Evolutionary conservation across 192 early-diverging fungal genomes (phyloP).

Genomic region (Backusella westeae): DNA sequence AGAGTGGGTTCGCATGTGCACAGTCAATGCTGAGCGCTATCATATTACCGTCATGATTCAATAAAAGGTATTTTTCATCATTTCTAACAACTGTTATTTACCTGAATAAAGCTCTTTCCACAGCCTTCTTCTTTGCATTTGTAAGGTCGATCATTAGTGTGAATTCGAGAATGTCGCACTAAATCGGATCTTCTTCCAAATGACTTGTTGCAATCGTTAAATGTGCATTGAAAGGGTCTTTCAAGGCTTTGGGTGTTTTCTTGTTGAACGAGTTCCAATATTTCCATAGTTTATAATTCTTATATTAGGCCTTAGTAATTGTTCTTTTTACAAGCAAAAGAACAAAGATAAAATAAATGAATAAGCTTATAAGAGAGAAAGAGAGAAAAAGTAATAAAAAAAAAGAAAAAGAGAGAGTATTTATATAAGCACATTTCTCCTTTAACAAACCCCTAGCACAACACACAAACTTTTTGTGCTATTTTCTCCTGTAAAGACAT

Average conservation of each 20-base stretch:
- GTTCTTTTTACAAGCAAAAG: not conserved
- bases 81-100: not conserved
- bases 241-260: slow-evolving; percentile 46
- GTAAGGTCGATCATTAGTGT: slow-evolving; percentile 76
- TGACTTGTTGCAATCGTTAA: slow-evolving; percentile 63
- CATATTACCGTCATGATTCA: not conserved
- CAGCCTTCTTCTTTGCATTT: slow-evolving; percentile 57
- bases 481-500: not conserved
- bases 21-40: slow-evolving; percentile 73
- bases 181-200: slow-evolving; percentile 69
- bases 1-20: slow-evolving; percentile 75
- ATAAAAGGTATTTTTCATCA: not conserved
- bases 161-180: slow-evolving; percentile 71
- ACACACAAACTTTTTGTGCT: not conserved
- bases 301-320: not conserved
- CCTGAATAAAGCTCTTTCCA: slow-evolving; percentile 73
- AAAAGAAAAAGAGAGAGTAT: not conserved
- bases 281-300: slow-evolving; percentile 44
- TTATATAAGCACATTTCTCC: not conserved
- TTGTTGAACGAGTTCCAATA: slow-evolving; percentile 57
- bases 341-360: not conserved
- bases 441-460: not conserved
- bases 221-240: slow-evolving; percentile 59
- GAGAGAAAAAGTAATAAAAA: not conserved
- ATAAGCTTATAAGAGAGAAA: not conserved